Evolutionary conservation across 2,329 filamentous ascomycete species (phyloP), one percentile per base, ranked within the genome.

Genomic region (Colletotrichum tropicicola): DNA sequence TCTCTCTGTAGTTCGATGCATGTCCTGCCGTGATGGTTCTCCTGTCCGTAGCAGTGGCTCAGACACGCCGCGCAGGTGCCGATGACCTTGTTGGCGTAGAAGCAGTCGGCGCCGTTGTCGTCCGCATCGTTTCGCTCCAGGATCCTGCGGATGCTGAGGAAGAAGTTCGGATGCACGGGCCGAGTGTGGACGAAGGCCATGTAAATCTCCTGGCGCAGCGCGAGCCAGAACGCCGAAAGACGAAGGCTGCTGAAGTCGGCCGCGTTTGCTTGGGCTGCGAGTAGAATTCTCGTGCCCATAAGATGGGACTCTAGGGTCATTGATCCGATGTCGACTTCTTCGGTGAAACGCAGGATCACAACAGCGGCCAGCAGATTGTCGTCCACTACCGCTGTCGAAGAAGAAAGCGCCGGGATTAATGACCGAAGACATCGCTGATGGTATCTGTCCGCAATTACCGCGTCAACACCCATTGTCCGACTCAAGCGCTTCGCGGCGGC

Each of bases 181-280:
- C 73, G 71, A 2, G 68, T 66, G n/a, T 75, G 73, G 23, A 72
- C 69, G 17, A 75, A 73, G 4, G 73, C 71, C 71, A 73, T 73
- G 39, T 74, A 71, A 28, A 75, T 73, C 43, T 75, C 73, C 44
- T 73, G 73, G 7, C 68, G 67, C 2, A 75, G 60, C 2, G 71
- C 73, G 2, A 73, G 67, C 73, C 71, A 74, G 39, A 74, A 75
- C 1, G 72, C 70, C 4, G 73, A 72, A 1, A 72, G 66, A 0
- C 72, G 71, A 3, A 75, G 66, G 6, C 72, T 71, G 10, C 69
- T 72, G n/a, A 74, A 73, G 13, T 73, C 67, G 8, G 68, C 56
- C 3, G 73, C 51, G 35, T 70, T 72, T 27, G 73, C 70, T 6
- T 75, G 73, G 2, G 72, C 73, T 1, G 72, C 72, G 2, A 75